Evolutionary conservation across 2,329 filamentous ascomycete genomes (phyloP).

Genomic region (Chrysoporthe puriensis): DNA sequence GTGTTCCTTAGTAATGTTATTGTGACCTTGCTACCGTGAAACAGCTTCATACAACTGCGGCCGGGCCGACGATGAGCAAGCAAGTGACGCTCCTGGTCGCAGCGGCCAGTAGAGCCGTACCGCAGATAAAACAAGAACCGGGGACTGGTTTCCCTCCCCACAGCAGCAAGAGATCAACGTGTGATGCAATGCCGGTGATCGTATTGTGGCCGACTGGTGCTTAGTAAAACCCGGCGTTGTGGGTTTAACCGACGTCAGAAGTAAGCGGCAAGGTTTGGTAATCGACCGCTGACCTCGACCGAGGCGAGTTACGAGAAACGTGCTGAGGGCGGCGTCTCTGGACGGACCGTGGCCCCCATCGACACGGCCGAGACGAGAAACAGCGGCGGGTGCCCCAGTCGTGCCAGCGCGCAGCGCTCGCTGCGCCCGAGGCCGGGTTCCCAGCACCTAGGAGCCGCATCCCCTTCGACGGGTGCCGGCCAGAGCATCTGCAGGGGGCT

Average conservation of each 20-base stretch:
- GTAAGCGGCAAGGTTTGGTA: conserved; percentile 10
- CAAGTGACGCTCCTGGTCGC: neutral
- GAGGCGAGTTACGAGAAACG: no score
- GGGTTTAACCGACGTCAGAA: conserved; percentile 3
- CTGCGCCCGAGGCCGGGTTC: no score
- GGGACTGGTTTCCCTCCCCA: no score
- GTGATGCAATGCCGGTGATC: neutral
- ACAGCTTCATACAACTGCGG: neutral
- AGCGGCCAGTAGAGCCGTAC: conserved; percentile 1
- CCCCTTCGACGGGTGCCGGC: no score
- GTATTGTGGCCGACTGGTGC: neutral
- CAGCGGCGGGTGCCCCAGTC: no score
- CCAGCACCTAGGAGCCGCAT: neutral
- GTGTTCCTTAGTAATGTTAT: neutral
- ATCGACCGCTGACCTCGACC: conserved; percentile 5
- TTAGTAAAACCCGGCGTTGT: neutral
- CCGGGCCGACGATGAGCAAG: conserved; percentile 1
- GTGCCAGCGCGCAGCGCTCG: no score
- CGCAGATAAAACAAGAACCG: neutral
- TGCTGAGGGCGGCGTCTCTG: no score
- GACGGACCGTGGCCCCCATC: no score
- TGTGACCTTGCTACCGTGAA: conserved; percentile 3
- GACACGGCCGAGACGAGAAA: no score
- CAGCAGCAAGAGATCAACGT: neutral
- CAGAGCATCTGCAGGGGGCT: neutral